Evolutionary conservation across 2,329 filamentous ascomycete genomes (phyloP).

Genomic region (Ophiocordyceps unilateralis): DNA sequence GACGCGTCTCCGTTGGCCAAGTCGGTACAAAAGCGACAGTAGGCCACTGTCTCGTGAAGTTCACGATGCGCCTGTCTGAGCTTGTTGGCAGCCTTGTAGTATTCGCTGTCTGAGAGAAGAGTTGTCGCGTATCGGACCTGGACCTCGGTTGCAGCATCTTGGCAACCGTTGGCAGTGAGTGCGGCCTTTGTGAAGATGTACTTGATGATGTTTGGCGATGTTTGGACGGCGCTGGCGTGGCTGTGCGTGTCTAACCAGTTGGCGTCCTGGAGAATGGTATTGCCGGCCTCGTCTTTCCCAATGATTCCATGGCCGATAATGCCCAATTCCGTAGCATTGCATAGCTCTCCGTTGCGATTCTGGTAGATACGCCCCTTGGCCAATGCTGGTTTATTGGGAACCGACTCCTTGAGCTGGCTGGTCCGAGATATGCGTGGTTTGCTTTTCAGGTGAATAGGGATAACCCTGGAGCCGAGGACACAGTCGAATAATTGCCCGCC

Average conservation of each 20-base stretch:
- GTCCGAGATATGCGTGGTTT: neutral
- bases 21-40: neutral
- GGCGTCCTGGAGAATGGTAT: neutral
- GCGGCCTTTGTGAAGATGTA: neutral
- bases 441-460: neutral
- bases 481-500: neutral
- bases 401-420: neutral
- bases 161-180: neutral
- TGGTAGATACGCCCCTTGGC: neutral
- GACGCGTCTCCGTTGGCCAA: neutral
- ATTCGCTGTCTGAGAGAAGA: neutral
- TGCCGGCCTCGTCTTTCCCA: neutral
- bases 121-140: neutral
- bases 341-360: neutral
- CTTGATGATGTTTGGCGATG: neutral
- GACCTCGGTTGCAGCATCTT: neutral
- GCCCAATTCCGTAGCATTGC: neutral
- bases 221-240: neutral
- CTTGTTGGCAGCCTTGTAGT: neutral
- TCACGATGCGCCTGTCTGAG: neutral
- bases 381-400: neutral
- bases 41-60: neutral
- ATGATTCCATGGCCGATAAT: neutral
- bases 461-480: neutral
- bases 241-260: neutral